Conservation (phyloP, 108 stramenopile genomes). For the Aurantiochytrium sp. region DNA sequence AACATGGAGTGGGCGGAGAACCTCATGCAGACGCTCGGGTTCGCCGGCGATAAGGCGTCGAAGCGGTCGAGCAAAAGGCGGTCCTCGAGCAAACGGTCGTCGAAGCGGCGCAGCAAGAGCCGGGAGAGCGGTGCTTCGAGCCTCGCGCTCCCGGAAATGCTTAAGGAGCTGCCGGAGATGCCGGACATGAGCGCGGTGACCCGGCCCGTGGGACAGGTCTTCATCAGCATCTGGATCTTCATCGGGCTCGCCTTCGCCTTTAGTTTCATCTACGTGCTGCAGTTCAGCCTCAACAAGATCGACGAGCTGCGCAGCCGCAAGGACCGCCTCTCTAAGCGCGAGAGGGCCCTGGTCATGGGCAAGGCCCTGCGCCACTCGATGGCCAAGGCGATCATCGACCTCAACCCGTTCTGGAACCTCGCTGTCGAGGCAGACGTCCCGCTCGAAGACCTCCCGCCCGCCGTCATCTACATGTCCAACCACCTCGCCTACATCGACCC, state of each 20-base stretch:
- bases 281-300: not conserved
- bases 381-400: not conserved
- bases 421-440: not conserved
- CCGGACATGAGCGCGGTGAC: not conserved
- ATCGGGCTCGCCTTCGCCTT: not conserved
- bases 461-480: not conserved
- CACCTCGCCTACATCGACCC: not conserved
- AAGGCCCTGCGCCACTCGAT: not conserved
- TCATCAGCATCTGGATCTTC: not conserved
- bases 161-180: not conserved
- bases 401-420: conserved; percentile 27
- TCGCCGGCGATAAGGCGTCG: not conserved
- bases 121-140: too few species aligned
- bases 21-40: too few species aligned
- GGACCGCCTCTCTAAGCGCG: not conserved
- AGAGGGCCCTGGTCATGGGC: not conserved
- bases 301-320: not conserved
- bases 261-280: not conserved
- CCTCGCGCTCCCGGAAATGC: not conserved
- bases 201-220: not conserved
- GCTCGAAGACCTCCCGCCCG: not conserved
- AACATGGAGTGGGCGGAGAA: not conserved
- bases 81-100: not conserved
- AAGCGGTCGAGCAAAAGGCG: not conserved
- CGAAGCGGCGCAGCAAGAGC: not conserved